Evolutionary conservation across 116 monocot species (phyloP).

Genomic region (Iris pallida): DNA sequence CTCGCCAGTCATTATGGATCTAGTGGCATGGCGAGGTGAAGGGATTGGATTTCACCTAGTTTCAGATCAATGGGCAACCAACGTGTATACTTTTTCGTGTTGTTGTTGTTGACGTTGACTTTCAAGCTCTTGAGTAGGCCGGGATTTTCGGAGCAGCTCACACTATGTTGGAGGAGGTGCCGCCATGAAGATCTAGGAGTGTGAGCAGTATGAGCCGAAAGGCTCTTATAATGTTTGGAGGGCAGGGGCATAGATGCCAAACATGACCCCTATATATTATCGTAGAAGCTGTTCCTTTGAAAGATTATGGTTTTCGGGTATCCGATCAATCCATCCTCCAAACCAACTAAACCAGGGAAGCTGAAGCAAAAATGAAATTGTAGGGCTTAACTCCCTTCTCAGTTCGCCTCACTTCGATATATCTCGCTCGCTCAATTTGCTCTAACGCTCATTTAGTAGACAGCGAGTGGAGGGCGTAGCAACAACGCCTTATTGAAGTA

Average conservation of each 20-base stretch:
- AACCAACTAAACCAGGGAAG: too few species aligned
- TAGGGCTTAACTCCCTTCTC: too few species aligned
- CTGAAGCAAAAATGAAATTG: too few species aligned
- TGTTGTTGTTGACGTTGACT: not conserved
- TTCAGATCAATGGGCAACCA: too few species aligned
- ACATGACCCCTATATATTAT: constrained; percentile 13
- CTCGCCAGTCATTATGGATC: constrained; percentile 5
- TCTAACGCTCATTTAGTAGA: too few species aligned
- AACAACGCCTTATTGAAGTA: too few species aligned
- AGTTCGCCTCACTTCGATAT: too few species aligned
- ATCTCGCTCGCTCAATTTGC: too few species aligned
- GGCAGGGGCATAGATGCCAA: constrained; percentile 13
- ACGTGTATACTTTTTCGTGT: constrained; percentile 7
- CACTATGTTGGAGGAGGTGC: constrained; percentile 3
- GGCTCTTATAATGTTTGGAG: constrained; percentile 19
- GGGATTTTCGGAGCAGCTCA: constrained; percentile 11
- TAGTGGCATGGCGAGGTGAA: constrained; percentile 4
- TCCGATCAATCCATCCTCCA: too few species aligned
- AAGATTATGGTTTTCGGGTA: too few species aligned
- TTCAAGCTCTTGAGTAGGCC: not conserved
- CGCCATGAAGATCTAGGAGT: constrained; percentile 7
- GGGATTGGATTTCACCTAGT: constrained; percentile 10
- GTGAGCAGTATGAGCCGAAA: constrained; percentile 8
- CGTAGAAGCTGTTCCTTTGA: constrained; percentile 17
- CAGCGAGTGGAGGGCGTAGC: too few species aligned